phyloP scores from a whole-genome alignment of 305 asterid species.

The Fraxinus greggii region DNA sequence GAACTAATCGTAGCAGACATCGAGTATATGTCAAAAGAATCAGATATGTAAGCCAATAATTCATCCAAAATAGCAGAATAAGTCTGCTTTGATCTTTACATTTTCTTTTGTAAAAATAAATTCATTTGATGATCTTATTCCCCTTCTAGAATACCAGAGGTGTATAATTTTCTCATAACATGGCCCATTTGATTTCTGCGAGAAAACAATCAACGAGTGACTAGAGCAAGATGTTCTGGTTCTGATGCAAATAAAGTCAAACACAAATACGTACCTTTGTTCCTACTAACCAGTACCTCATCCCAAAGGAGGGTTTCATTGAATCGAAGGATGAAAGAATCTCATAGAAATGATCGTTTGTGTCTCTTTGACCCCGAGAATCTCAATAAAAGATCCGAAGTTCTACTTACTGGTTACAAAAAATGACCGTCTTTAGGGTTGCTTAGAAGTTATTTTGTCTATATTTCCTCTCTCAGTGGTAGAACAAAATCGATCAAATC shows the following conservation, averaged over 20 bases:
- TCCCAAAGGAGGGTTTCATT: neutral
- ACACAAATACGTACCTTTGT: neutral
- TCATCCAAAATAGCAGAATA: neutral
- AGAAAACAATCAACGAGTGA: neutral
- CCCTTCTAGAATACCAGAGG: neutral
- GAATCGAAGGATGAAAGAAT: constrained; percentile 24
- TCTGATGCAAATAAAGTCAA: neutral
- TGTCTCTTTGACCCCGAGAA: neutral
- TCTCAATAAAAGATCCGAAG: constrained; percentile 2
- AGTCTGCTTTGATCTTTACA: neutral
- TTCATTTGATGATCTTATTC: neutral
- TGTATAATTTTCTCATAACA: neutral
- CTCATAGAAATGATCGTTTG: neutral
- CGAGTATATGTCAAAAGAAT: neutral
- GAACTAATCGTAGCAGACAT: neutral
- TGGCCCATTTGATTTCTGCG: neutral
- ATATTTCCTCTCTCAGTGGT: neutral
- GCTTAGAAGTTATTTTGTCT: neutral
- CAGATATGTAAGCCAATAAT: neutral
- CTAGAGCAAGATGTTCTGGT: neutral
- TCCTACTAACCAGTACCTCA: neutral
- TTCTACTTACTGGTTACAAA: constrained; percentile 1
- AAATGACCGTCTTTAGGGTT: neutral
- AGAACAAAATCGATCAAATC: constrained; percentile 33
- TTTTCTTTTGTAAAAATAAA: neutral